These are phyloP conservation scores for Nitzschia sp. DNA, from an alignment of 108 stramenopile species.

Conservation along the genomic window DNA sequence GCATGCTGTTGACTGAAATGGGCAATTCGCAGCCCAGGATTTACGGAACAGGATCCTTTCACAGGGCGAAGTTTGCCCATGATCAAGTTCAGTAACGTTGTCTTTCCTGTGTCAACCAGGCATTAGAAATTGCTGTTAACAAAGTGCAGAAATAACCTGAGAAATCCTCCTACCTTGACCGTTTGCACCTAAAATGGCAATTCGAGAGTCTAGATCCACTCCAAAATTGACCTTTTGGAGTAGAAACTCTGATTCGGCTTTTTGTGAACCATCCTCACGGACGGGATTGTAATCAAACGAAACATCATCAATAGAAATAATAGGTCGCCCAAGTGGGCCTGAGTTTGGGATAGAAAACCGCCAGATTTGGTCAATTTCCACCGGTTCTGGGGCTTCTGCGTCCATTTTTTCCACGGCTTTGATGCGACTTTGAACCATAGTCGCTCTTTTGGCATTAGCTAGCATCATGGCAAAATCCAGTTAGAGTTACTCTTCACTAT, in stretches of 20 bases:
- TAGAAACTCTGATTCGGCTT: slow-evolving; percentile 63
- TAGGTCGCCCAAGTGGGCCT: slow-evolving; percentile 87
- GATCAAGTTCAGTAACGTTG: slow-evolving; percentile 91
- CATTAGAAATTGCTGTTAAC: slow-evolving; percentile 27
- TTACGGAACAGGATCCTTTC: slow-evolving; percentile 79
- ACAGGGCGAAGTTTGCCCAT: slow-evolving; percentile 80
- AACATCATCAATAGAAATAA: slow-evolving; percentile 94
- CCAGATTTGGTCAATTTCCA: slow-evolving; percentile 74
- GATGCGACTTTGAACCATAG: slow-evolving; percentile 95
- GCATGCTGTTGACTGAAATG: slow-evolving; percentile 97
- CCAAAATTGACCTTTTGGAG: slow-evolving; percentile 95
- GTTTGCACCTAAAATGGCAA: slow-evolving; percentile 89
- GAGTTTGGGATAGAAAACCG: slow-evolving; percentile 90
- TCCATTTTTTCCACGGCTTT: slow-evolving; percentile 97
- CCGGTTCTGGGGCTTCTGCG: slow-evolving; percentile 82
- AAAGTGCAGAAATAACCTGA: neutral
- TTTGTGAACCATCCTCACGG: slow-evolving; percentile 44
- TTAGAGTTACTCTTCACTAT: neutral
- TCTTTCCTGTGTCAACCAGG: slow-evolving; percentile 22
- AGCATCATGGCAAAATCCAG: slow-evolving; percentile 5
- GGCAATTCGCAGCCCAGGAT: slow-evolving; percentile 87
- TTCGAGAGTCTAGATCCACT: slow-evolving; percentile 83
- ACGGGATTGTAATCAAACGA: slow-evolving; percentile 88
- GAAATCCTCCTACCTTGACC: slow-evolving; percentile 52
- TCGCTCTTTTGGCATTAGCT: slow-evolving; percentile 93